Base-by-base conservation (phyloP, 2,329 filamentous ascomycete genomes). In the Neoascochyta sp. region DNA sequence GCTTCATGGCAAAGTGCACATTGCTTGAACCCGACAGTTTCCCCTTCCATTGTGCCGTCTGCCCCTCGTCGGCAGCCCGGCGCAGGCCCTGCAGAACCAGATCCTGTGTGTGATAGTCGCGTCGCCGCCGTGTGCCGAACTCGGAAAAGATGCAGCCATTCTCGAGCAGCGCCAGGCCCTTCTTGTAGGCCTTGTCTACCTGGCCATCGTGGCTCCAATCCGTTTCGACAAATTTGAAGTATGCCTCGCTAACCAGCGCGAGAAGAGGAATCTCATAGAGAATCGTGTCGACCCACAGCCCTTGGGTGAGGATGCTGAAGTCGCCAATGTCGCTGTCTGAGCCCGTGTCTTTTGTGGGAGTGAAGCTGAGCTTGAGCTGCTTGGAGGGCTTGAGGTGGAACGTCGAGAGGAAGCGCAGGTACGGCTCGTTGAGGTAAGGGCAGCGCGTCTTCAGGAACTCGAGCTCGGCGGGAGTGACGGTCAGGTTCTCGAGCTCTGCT, bases 261-360 rank as follows among this genome's bases (percentile, higher is more conserved):
- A 98, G 74, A 13, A 98, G 74, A 0, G 92, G 92, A 35, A 98
- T 95, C 67, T 98, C 92, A 67, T 98, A 98, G 14, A 98, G 76
- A 35, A 98, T 98, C 0, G 92, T 96, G 47, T 95, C 88, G 7
- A 87, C 76, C 92, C 92, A 98, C 32, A 80, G 71, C 7, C 92
- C 92, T 48, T 80, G 80, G 42, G 93, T 82, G 22, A 78, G 69
- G 43, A 96, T 80, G 47, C 82, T 70, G 27, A 95, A 68, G 36
- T 89, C 82, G 23, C 92, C 92, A 23, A 82, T 50, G 20, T 65
- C 58, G 35, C 82, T 79, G 36, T 84, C 82, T 3, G 77, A 69
- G 13, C 76, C 78, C 0, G 76, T 80, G 47, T 85, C 69, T 4
- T 63, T 48, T 0, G 40, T 45, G 2, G 74, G 67, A 0, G 57